Conservation (phyloP, 345 rosid species). For the Nasturtium officinale region DNA sequence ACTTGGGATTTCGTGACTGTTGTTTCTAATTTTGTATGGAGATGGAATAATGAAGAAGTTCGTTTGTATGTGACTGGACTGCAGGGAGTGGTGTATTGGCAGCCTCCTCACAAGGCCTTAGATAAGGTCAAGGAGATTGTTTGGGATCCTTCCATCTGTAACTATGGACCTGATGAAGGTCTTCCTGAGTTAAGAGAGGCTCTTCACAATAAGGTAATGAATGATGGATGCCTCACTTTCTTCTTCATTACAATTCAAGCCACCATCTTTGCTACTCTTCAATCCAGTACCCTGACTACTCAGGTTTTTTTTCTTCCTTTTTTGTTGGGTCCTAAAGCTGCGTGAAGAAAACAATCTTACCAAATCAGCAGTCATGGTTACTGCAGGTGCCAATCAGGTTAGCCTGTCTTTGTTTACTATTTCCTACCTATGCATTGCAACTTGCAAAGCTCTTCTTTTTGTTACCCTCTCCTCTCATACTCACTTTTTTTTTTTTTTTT, state of each 20-base stretch:
- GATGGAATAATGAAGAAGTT: no score
- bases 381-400: conserved; percentile 99
- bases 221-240: background rate
- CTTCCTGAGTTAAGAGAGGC: conserved; percentile 76
- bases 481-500: background rate
- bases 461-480: background rate
- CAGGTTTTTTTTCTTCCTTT: background rate
- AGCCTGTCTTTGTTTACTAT: background rate
- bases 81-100: conserved; percentile 95
- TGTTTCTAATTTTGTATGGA: conserved; percentile 3
- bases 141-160: conserved; percentile 72
- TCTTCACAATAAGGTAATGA: conserved; percentile 51
- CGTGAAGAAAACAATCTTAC: conserved; percentile 65
- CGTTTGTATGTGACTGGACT: no score
- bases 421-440: background rate
- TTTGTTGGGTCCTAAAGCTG: conserved; percentile 59
- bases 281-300: background rate
- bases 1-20: conserved; percentile 23
- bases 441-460: conserved; percentile 8
- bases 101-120: conserved; percentile 80
- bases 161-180: conserved; percentile 95
- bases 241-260: background rate
- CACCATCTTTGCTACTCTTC: background rate
- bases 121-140: conserved; percentile 79
- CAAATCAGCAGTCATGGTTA: conserved; percentile 86